Conservation (phyloP, 345 rosid genomes). For the Camelina hispida region DNA sequence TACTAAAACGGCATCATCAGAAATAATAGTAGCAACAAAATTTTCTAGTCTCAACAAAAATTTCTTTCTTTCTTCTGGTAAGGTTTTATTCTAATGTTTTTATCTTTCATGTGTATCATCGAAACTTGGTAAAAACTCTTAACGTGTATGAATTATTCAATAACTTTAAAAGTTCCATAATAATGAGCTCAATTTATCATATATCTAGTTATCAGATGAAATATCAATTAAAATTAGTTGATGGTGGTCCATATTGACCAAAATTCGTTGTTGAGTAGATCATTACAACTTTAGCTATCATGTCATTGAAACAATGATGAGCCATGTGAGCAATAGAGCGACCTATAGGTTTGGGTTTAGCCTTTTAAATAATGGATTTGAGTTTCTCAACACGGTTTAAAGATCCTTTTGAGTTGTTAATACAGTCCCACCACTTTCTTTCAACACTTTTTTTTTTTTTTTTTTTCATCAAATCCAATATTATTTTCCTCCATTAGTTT, state of each 20-base stretch:
- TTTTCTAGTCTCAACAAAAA: not conserved
- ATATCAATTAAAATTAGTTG: conserved; percentile 14
- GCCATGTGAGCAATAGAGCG: conserved; percentile 43
- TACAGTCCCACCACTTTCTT: conserved; percentile 37
- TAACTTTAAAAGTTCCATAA: not conserved
- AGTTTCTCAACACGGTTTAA: conserved; percentile 30
- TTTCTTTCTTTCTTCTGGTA: too few species aligned
- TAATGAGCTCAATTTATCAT: conserved; percentile 28
- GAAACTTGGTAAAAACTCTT: not conserved
- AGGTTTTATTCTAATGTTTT: too few species aligned
- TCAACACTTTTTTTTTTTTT: not conserved
- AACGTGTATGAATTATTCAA: conserved; percentile 1
- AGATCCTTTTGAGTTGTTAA: conserved; percentile 44
- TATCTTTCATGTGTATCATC: not conserved
- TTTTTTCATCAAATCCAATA: not conserved
- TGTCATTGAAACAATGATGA: conserved; percentile 44
- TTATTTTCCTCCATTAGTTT: not conserved
- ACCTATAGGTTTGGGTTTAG: conserved; percentile 29
- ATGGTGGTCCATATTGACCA: conserved; percentile 40
- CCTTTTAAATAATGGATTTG: conserved; percentile 36
- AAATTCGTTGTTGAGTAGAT: conserved; percentile 45
- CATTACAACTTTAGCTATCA: conserved; percentile 45
- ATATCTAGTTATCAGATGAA: conserved; percentile 2
- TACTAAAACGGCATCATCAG: not conserved
- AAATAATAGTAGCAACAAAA: not conserved